phyloP scores from a whole-genome alignment of 305 asterid genomes.

The Fraxinus dipetala region DNA sequence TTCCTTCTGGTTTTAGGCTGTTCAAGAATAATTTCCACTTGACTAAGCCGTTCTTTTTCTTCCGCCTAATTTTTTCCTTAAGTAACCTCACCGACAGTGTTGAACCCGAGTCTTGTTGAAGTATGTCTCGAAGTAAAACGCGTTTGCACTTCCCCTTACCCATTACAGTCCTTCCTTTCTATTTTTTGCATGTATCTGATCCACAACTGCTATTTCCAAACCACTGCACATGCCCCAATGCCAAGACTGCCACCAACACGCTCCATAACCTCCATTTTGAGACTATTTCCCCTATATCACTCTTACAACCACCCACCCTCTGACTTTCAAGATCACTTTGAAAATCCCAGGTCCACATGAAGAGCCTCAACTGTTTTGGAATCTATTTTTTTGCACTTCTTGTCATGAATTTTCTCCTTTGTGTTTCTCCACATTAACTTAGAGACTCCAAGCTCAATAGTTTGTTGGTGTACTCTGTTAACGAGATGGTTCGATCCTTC shows the following conservation, averaged over 20 bases:
- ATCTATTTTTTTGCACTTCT: neutral
- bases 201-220: neutral
- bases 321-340: neutral
- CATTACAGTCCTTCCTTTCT: neutral
- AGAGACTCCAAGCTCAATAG: neutral
- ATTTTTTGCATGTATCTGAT: neutral
- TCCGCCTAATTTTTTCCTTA: neutral
- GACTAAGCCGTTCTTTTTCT: neutral
- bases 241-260: neutral
- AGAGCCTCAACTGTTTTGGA: neutral
- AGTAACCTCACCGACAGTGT: neutral
- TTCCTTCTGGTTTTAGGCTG: neutral
- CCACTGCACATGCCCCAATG: neutral
- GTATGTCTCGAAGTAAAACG: neutral
- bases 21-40: neutral
- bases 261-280: neutral
- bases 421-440: neutral
- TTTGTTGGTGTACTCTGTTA: neutral
- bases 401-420: neutral
- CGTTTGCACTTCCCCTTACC: neutral
- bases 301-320: neutral
- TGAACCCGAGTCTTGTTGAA: neutral
- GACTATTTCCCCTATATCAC: neutral
- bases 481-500: neutral
- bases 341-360: neutral